Percentiles rank a stretch among this genome's conserved stretches.
These are phyloP conservation scores for Clavaria fumosa DNA, from an alignment of 768 basidiomycete genomes.

Conservation along the genomic window DNA sequence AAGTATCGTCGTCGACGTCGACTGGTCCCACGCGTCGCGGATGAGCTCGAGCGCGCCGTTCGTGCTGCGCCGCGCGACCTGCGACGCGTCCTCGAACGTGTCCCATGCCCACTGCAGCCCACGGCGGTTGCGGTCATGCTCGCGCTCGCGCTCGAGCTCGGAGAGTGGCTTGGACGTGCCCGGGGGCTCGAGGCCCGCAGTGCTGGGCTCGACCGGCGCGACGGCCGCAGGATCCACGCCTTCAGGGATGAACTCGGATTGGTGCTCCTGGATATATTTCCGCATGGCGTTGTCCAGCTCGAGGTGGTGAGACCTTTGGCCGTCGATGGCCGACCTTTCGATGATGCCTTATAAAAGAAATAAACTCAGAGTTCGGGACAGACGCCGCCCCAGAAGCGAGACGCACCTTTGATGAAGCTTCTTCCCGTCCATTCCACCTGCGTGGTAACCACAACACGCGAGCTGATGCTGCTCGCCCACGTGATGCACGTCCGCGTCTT, in stretches of 20 bases:
- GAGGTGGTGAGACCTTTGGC: conserved; percentile 74
- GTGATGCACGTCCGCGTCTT: conserved; percentile 91
- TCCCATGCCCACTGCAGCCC: conserved; percentile 83
- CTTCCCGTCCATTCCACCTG: conserved; percentile 93
- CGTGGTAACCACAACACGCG: conserved; percentile 73
- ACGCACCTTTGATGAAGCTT: conserved; percentile 84
- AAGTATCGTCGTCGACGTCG: conserved; percentile 53
- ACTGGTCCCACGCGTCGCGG: conserved; percentile 66
- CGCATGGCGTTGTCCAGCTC: conserved; percentile 81
- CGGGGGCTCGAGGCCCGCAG: conserved; percentile 6
- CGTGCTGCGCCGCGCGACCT: conserved; percentile 57
- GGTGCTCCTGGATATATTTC: conserved; percentile 76
- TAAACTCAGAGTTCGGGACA: background rate
- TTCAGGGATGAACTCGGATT: conserved; percentile 77
- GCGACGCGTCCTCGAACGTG: conserved; percentile 61
- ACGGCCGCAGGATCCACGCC: conserved; percentile 49
- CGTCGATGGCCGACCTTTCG: conserved; percentile 80
- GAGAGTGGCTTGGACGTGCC: conserved; percentile 14
- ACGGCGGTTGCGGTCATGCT: conserved; percentile 52
- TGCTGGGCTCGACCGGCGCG: conserved; percentile 22
- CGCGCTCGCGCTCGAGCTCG: conserved; percentile 38
- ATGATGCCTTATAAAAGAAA: conserved; percentile 55
- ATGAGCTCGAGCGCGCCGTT: conserved; percentile 64
- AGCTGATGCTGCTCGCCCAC: conserved; percentile 75
- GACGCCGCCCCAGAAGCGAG: conserved; percentile 8